These are phyloP conservation scores for Fibroporia radiculosa DNA, from an alignment of 768 basidiomycete species.

Conservation along the genomic window DNA sequence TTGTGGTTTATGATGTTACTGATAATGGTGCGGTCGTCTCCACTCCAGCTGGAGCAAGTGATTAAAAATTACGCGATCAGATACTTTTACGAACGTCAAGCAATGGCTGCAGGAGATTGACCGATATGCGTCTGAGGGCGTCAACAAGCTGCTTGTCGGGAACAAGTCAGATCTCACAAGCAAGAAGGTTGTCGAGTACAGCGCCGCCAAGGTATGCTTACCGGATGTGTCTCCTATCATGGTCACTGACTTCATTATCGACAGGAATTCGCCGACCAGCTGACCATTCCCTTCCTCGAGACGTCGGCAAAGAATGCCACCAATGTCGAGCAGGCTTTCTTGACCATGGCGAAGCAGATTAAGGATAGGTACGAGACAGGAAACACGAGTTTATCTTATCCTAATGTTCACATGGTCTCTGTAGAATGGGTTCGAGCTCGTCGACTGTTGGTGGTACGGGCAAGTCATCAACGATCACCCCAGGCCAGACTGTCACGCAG, in stretches of 20 bases:
- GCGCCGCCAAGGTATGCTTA: slow-evolving; percentile 63
- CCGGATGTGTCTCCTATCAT: too few species aligned
- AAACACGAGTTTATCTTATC: neutral
- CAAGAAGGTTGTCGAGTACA: slow-evolving; percentile 93
- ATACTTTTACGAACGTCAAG: slow-evolving; percentile 93
- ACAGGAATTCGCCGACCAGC: slow-evolving; percentile 92
- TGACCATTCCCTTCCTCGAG: slow-evolving; percentile 92
- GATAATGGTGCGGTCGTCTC: slow-evolving; percentile 60
- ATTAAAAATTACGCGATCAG: slow-evolving; percentile 36
- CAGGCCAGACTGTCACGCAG: slow-evolving; percentile 77
- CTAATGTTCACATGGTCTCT: too few species aligned
- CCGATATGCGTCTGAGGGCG: slow-evolving; percentile 94
- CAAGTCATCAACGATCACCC: slow-evolving; percentile 79
- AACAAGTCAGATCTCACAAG: slow-evolving; percentile 98
- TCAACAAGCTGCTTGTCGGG: slow-evolving; percentile 96
- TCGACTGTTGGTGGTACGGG: slow-evolving; percentile 59
- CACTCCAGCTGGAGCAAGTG: neutral
- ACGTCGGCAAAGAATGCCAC: slow-evolving; percentile 99
- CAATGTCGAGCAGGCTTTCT: slow-evolving; percentile 98
- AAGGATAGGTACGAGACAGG: slow-evolving; percentile 66
- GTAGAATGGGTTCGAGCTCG: slow-evolving; percentile 79
- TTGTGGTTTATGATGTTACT: slow-evolving; percentile 98
- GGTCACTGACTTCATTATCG: neutral
- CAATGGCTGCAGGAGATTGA: slow-evolving; percentile 93
- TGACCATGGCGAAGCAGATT: slow-evolving; percentile 97